Conservation (phyloP, 176 grass and related monocot species). For the Hyparrhenia diplandra region DNA sequence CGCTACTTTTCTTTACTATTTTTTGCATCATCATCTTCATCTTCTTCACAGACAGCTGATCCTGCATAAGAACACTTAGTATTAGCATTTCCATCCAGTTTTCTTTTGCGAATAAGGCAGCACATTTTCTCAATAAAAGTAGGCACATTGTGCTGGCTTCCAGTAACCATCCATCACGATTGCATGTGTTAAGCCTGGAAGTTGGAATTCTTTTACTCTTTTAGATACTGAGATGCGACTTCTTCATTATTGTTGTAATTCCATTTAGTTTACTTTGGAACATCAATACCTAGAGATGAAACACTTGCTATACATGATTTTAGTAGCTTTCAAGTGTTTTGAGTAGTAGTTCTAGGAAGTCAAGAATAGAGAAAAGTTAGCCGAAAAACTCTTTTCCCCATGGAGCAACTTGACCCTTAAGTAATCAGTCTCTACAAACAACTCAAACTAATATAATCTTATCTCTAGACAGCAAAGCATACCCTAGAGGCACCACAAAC, state of each 20-base stretch:
- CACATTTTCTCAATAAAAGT: not conserved
- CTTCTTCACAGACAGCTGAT: slow-evolving; percentile 7
- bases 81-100: slow-evolving; percentile 6
- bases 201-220: not conserved
- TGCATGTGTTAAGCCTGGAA: not conserved
- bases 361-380: not conserved
- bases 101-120: not conserved
- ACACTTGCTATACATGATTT: not conserved
- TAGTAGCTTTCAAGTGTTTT: not conserved
- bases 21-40: not conserved
- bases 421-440: not conserved
- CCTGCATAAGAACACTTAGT: not conserved
- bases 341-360: not conserved
- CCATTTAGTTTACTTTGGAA: not conserved
- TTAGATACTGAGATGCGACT: not conserved
- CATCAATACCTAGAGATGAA: not conserved
- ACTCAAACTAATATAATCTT: not conserved
- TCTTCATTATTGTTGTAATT: slow-evolving; percentile 1
- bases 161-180: not conserved
- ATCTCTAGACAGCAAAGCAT: not conserved
- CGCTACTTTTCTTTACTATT: not conserved
- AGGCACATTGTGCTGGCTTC: not conserved
- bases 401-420: not conserved
- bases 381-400: not conserved
- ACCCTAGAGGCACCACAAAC: not conserved